Conservation (phyloP, 2,329 filamentous ascomycete species). For the Metarhizium album region DNA sequence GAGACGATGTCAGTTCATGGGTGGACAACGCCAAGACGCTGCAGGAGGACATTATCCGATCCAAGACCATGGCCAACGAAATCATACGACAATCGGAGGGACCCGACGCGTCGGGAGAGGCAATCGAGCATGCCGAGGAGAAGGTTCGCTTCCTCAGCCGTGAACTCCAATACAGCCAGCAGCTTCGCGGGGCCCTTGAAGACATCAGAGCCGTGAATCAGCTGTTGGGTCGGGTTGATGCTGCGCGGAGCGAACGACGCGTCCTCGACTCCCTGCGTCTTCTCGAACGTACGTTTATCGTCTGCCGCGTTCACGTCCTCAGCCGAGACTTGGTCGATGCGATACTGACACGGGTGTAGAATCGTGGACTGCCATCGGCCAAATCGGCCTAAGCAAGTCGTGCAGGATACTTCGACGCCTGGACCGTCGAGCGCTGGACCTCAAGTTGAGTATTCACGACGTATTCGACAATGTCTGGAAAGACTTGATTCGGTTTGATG, state of each 20-base stretch:
- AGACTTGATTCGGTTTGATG: conserved; percentile 52
- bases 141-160: conserved; percentile 45
- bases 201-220: conserved; percentile 46
- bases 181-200: conserved; percentile 40
- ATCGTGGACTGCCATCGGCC: conserved; percentile 46
- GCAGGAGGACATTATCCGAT: conserved; percentile 74
- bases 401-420: conserved; percentile 56
- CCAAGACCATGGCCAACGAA: conserved; percentile 66
- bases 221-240: conserved; percentile 52
- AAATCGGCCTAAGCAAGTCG: conserved; percentile 48
- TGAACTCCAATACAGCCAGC: conserved; percentile 48
- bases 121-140: conserved; percentile 40
- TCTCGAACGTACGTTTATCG: conserved; percentile 40
- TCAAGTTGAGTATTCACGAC: conserved; percentile 56
- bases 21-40: conserved; percentile 73
- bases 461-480: conserved; percentile 63
- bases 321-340: background rate
- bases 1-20: conserved; percentile 76
- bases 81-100: conserved; percentile 70
- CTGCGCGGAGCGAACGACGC: conserved; percentile 40
- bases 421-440: conserved; percentile 50
- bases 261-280: conserved; percentile 46
- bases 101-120: conserved; percentile 41
- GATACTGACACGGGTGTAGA: conserved; percentile 25
- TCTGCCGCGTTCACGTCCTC: background rate